phyloP scores from a whole-genome alignment of 2,329 filamentous ascomycete genomes.

The Penicillium sp. region DNA sequence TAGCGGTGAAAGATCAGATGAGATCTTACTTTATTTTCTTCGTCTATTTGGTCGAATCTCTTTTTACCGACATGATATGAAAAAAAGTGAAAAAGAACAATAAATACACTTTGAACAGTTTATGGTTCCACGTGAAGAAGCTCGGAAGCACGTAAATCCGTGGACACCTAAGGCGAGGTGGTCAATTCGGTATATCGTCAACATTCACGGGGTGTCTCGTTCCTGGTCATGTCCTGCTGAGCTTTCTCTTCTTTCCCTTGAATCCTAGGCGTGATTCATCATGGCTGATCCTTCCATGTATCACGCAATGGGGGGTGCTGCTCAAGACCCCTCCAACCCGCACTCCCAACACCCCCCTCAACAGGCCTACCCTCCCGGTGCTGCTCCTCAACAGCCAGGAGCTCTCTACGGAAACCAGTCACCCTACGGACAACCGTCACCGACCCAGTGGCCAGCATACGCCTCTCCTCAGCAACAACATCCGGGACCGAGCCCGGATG shows the following conservation, averaged over 20 bases:
- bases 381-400: constrained; percentile 38
- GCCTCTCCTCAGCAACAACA: constrained; percentile 27
- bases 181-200: constrained; percentile 31
- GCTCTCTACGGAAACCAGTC: constrained; percentile 30
- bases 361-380: constrained; percentile 43
- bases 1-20: too few species aligned
- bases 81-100: neutral
- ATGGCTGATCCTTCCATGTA: constrained; percentile 45
- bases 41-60: too few species aligned
- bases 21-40: too few species aligned
- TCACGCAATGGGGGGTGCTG: constrained; percentile 37
- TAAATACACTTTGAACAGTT: neutral
- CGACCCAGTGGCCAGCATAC: constrained; percentile 32
- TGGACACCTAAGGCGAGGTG: constrained; percentile 27
- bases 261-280: constrained; percentile 29
- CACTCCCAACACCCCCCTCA: constrained; percentile 50
- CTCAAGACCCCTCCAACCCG: constrained; percentile 54
- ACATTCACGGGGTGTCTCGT: constrained; percentile 14
- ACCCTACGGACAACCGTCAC: constrained; percentile 33
- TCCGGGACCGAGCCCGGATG: constrained; percentile 23
- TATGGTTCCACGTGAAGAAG: constrained; percentile 14
- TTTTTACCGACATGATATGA: neutral
- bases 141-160: constrained; percentile 31
- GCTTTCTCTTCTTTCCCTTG: constrained; percentile 4
- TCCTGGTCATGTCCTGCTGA: constrained; percentile 6